Conservation (phyloP, 805 yeast genomes). For the Candida bentonensis region DNA sequence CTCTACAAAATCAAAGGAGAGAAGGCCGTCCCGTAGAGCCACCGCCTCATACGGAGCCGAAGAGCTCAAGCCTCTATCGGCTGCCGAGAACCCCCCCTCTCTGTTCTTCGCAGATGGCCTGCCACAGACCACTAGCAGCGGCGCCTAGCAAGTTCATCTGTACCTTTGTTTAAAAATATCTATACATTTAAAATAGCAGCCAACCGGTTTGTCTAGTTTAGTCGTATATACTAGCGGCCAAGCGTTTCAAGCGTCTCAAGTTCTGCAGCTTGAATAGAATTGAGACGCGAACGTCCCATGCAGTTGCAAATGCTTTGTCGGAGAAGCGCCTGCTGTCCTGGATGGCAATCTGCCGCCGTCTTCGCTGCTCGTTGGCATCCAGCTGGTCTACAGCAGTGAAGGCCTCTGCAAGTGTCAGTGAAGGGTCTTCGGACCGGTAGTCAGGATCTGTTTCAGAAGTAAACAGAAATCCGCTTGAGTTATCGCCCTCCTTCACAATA, state of each 20-base stretch:
- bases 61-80: conserved; percentile 19
- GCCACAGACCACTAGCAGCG: conserved; percentile 20
- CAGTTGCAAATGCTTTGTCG: conserved; percentile 37
- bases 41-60: conserved; percentile 22
- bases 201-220: conserved; percentile 2
- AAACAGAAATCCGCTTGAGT: conserved; percentile 68
- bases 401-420: conserved; percentile 35
- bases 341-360: conserved; percentile 32
- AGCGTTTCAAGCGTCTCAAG: conserved; percentile 10
- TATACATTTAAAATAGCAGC: not conserved
- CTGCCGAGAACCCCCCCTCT: conserved; percentile 6
- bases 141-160: conserved; percentile 1
- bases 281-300: conserved; percentile 31
- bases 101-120: conserved; percentile 22
- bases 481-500: conserved; percentile 45
- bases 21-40: conserved; percentile 18
- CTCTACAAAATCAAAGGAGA: conserved; percentile 8
- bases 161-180: not conserved
- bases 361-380: conserved; percentile 23
- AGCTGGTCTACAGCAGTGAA: conserved; percentile 31
- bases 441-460: conserved; percentile 63
- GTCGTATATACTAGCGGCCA: conserved; percentile 10
- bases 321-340: conserved; percentile 39
- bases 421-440: conserved; percentile 22
- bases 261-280: conserved; percentile 12